Evolutionary conservation across 257 asterid species (phyloP).

Genomic region (Ilex asprella): DNA sequence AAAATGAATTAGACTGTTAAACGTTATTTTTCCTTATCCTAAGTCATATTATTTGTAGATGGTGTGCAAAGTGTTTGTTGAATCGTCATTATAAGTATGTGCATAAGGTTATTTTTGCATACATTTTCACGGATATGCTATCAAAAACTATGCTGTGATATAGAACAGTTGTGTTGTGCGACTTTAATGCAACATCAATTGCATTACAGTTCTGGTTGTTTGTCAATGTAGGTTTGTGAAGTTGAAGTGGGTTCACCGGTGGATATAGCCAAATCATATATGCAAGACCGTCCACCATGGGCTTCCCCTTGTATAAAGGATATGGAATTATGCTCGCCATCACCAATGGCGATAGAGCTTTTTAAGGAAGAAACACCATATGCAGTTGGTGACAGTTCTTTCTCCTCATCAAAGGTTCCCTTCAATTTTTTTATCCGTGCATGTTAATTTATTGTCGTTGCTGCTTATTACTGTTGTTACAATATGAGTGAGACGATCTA

Average conservation of each 20-base stretch:
- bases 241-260: constrained; percentile 57
- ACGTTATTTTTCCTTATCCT: too few relatives aligned
- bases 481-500: too few relatives aligned
- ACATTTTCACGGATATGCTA: neutral
- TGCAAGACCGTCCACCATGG: constrained; percentile 74
- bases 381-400: constrained; percentile 40
- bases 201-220: neutral
- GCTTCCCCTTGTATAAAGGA: constrained; percentile 42
- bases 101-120: neutral
- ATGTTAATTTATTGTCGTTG: neutral
- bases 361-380: constrained; percentile 37
- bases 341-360: constrained; percentile 34
- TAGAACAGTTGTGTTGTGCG: too few relatives aligned
- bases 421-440: constrained; percentile 1
- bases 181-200: too few relatives aligned
- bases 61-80: too few relatives aligned
- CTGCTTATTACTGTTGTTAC: neutral
- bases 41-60: too few relatives aligned
- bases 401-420: constrained; percentile 58
- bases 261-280: constrained; percentile 68
- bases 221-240: constrained; percentile 34
- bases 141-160: too few relatives aligned
- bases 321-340: constrained; percentile 47
- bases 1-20: too few relatives aligned
- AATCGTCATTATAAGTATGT: neutral